Evolutionary conservation across 192 early-diverging fungal species (phyloP), one percentile per base, ranked within the genome.

Genomic region (Pilaira anomala): DNA sequence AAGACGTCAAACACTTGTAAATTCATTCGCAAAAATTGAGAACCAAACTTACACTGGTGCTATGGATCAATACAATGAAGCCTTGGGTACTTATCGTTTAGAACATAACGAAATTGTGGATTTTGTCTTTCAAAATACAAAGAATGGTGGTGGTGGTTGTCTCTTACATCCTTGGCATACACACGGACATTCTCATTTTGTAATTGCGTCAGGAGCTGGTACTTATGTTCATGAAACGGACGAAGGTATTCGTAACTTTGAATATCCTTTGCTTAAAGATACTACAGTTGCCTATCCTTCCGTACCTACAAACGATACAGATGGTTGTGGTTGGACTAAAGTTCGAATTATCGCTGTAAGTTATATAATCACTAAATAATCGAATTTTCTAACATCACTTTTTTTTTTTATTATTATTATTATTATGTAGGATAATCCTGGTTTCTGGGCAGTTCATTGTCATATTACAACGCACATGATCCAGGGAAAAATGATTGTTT

Each of bases 391-490:
- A n/a, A n/a, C n/a, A n/a, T n/a, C n/a, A n/a, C n/a, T n/a, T n/a
- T n/a, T n/a, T n/a, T n/a, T n/a, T n/a, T n/a, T n/a, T n/a, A n/a
- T n/a, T n/a, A n/a, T n/a, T n/a, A n/a, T 28, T 44, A 44, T 74
- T 26, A 73, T 78, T 67, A 67, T 16, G 16, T 48, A 65, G 41
- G 78, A 83, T 11, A 73, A 73, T 33, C 71, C 71, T 22, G 71
- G 71, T 0, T 25, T 67, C 5, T 73, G 71, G 71, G 64, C 64
- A 12, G 24, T 73, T 8, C 71, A 73, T 24, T 73, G 71, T 25
- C 71, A 73, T 44, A 73, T 73, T 26, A 68, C 75, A 14, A 68
- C 80, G 53, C 80, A 82, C n/a, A 69, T 83, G 61, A 7, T 63
- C n/a, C 52, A 56, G 36, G 67, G 67, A 24, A 69, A 69, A 39